Conservation (phyloP, 345 rosid species). For the Aethionema arabicum region DNA sequence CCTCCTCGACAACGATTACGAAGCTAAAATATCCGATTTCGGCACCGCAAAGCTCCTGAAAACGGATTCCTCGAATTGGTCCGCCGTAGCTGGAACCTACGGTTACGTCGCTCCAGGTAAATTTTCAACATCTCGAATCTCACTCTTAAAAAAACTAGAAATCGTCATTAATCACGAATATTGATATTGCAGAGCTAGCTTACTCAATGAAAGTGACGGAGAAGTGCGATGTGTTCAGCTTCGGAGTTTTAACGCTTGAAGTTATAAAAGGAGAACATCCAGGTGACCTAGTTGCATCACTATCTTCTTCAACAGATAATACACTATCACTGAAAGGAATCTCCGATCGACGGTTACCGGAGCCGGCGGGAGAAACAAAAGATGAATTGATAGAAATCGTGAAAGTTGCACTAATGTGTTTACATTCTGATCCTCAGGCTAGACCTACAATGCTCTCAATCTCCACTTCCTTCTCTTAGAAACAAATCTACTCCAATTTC, state of each 20-base stretch:
- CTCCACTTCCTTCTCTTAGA: slow-evolving; percentile 33
- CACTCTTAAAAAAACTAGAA: too few relatives aligned
- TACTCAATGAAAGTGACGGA: slow-evolving; percentile 40
- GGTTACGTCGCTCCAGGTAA: slow-evolving; percentile 58
- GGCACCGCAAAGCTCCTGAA: slow-evolving; percentile 49
- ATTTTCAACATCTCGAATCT: background rate
- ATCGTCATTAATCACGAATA: background rate
- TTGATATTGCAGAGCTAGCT: slow-evolving; percentile 44
- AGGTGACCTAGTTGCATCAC: slow-evolving; percentile 32
- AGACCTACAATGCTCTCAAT: slow-evolving; percentile 42
- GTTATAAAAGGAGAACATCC: slow-evolving; percentile 44
- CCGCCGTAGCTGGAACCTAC: slow-evolving; percentile 48
- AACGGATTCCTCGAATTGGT: slow-evolving; percentile 40
- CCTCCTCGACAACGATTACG: slow-evolving; percentile 36
- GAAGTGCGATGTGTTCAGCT: slow-evolving; percentile 48
- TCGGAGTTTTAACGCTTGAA: slow-evolving; percentile 44
- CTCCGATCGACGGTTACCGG: slow-evolving; percentile 19
- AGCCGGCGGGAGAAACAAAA: slow-evolving; percentile 11
- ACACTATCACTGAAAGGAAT: background rate
- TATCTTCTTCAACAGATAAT: slow-evolving; percentile 12
- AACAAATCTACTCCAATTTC: background rate
- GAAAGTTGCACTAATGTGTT: slow-evolving; percentile 32
- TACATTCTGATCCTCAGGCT: slow-evolving; percentile 32
- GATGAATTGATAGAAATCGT: slow-evolving; percentile 9
- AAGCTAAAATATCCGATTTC: slow-evolving; percentile 47